Conservation (phyloP, 177 flowering plant genomes). For the Tripterygium wilfordii region DNA sequence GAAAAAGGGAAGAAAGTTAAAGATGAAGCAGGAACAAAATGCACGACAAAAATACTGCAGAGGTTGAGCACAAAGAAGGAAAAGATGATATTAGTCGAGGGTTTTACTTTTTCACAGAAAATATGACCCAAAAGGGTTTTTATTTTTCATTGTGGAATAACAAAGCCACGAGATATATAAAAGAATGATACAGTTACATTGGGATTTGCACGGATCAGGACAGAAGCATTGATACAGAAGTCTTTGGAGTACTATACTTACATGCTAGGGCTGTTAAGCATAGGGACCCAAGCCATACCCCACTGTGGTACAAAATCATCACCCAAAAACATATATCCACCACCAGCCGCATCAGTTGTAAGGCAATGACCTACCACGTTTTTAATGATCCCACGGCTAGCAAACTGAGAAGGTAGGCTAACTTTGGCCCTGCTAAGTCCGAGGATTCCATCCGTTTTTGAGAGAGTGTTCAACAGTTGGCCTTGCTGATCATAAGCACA, state of each 20-base stretch:
- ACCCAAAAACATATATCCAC: conserved; percentile 76
- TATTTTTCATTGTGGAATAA: too few species aligned
- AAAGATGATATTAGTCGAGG: too few species aligned
- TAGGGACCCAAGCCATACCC: conserved; percentile 80
- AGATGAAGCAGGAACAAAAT: too few species aligned
- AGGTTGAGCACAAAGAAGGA: too few species aligned
- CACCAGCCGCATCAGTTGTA: conserved; percentile 25
- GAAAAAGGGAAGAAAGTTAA: too few species aligned
- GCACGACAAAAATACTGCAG: too few species aligned
- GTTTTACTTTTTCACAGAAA: too few species aligned
- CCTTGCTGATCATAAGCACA: conserved; percentile 91
- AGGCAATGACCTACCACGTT: conserved; percentile 81
- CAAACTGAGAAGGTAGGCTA: conserved; percentile 73
- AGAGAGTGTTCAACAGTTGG: conserved; percentile 44
- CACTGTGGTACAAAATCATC: conserved; percentile 51
- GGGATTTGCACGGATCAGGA: too few species aligned
- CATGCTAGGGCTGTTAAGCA: conserved; percentile 48
- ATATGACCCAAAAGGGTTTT: too few species aligned
- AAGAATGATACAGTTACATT: too few species aligned
- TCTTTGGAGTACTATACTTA: conserved; percentile 29
- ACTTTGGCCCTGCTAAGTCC: conserved; percentile 63
- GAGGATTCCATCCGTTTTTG: conserved; percentile 75
- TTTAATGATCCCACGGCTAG: conserved; percentile 47
- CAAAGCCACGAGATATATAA: too few species aligned
- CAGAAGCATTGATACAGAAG: not conserved